Conservation (phyloP, 192 early-diverging fungal species). For the Coemansia sp. region DNA sequence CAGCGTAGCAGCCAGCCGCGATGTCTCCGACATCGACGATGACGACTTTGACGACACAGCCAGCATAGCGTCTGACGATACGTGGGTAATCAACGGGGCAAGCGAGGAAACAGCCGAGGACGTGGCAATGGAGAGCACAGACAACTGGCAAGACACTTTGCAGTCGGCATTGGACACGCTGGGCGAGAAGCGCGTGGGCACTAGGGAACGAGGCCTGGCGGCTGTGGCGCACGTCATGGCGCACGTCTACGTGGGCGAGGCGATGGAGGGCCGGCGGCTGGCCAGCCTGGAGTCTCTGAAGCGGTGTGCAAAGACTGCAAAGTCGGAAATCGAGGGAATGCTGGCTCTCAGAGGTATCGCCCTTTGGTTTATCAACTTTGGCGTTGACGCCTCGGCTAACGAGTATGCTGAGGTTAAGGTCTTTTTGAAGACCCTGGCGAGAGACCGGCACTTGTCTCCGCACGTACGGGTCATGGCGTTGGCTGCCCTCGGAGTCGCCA, state of each 20-base stretch:
- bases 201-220: slow-evolving; percentile 60
- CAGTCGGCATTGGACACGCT: slow-evolving; percentile 33
- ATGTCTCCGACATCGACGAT: slow-evolving; percentile 34
- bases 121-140: neutral
- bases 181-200: slow-evolving; percentile 39
- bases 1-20: slow-evolving; percentile 24
- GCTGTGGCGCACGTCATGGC: slow-evolving; percentile 55
- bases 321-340: slow-evolving; percentile 29
- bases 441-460: neutral
- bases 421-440: slow-evolving; percentile 17
- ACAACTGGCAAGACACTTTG: slow-evolving; percentile 31
- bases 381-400: slow-evolving; percentile 16
- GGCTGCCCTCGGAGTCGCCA: slow-evolving; percentile 33
- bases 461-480: slow-evolving; percentile 26
- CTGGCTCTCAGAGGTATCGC: slow-evolving; percentile 30
- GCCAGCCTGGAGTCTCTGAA: slow-evolving; percentile 61
- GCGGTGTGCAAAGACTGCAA: slow-evolving; percentile 45
- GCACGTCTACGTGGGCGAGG: slow-evolving; percentile 59
- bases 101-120: slow-evolving; percentile 10
- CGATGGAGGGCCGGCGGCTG: slow-evolving; percentile 55
- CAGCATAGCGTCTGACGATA: slow-evolving; percentile 39
- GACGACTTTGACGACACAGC: slow-evolving; percentile 14
- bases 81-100: slow-evolving; percentile 19
- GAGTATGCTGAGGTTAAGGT: neutral
- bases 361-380: slow-evolving; percentile 53